A percentile compares a stretch with the other conserved stretches of the same genome.
Conservation (phyloP, 371 early-diverging fungal species). For the Circinella umbellata region DNA sequence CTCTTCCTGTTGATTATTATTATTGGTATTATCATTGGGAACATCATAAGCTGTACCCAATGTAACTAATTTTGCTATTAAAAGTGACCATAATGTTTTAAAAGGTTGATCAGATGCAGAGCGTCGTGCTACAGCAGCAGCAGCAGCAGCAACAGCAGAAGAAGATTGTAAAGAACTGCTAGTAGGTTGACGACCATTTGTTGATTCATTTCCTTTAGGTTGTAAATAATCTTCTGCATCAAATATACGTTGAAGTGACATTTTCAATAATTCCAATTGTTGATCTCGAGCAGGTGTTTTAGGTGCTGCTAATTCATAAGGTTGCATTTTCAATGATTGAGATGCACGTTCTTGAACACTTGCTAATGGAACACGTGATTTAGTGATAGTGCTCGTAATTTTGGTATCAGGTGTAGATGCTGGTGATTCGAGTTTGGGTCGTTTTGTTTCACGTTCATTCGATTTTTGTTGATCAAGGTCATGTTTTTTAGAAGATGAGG, state of each 20-base stretch:
- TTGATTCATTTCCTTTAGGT: slow-evolving; percentile 4
- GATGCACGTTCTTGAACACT: slow-evolving; percentile 53
- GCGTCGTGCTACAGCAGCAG: not conserved
- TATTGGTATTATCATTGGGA: slow-evolving; percentile 8
- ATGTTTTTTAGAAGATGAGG: not conserved
- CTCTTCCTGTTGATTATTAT: slow-evolving; percentile 1
- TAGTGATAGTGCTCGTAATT: not conserved
- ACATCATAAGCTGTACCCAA: slow-evolving; percentile 16
- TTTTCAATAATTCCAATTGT: slow-evolving; percentile 34
- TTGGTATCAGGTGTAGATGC: slow-evolving; percentile 13
- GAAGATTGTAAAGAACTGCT: too few species aligned
- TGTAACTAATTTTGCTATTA: slow-evolving; percentile 42
- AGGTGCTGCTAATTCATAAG: slow-evolving; percentile 37
- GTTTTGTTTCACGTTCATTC: not conserved
- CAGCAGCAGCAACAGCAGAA: slow-evolving; percentile 1
- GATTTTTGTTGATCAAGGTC: not conserved
- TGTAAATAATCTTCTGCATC: slow-evolving; percentile 30
- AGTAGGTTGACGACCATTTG: not conserved
- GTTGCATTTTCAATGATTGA: slow-evolving; percentile 49
- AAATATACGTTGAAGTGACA: slow-evolving; percentile 46
- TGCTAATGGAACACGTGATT: slow-evolving; percentile 29
- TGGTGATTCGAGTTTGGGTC: not conserved
- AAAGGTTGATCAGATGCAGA: slow-evolving; percentile 16
- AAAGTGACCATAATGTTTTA: slow-evolving; percentile 35
- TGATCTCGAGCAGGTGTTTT: slow-evolving; percentile 17